Base-by-base conservation (phyloP, 305 asterid species). In the Fraxinus nigra region DNA sequence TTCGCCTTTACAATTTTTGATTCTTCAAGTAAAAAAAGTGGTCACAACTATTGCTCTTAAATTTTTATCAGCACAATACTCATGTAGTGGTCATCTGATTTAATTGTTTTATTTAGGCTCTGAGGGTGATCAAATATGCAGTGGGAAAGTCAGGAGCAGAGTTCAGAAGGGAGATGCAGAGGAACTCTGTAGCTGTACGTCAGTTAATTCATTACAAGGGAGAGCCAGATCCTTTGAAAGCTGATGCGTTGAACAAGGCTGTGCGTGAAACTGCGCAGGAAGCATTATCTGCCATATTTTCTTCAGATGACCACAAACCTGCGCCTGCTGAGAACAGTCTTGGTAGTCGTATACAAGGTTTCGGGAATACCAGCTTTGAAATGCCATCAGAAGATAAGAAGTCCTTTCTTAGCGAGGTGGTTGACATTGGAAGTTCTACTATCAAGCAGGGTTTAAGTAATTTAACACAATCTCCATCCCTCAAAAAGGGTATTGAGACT, bases 251-350 rank as follows among this genome's bases (percentile, higher is more conserved):
- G 83, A 96, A 96, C 89, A 94, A 94, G 91, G 93, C 97, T 78
- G 98, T 96, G 78, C 97, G 99, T 56, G 99, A 94, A 86, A 94
- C 94, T 38, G 99, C 99, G 18, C 98, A 96, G 90, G 99, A 96
- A 87, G 86, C 98, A 33, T 88, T 96, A 43, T 92, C 98, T 86
- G 91, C 94, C 85, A 84, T 96, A 85, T 96, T 94, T 87, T 88
- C 95, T 40, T 84, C 97, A 6, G 98, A 94, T 48, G 99, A 96
- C 75, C 85, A 86, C 85, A 94, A 91, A 81, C 91, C 91, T 81
- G 87, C 90, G 76, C 90, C 97, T 4, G 76, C 86, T 13, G 97
- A 92, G 87, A 92, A 85, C 81, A 88, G 86, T 78, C 98, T 96
- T 67, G 90, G 97, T 78, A 86, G 95, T 83, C 93, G 99, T 63